Evolutionary conservation across 1,284 basidiomycete species (phyloP).

Genomic region (Peniophora sp.): DNA sequence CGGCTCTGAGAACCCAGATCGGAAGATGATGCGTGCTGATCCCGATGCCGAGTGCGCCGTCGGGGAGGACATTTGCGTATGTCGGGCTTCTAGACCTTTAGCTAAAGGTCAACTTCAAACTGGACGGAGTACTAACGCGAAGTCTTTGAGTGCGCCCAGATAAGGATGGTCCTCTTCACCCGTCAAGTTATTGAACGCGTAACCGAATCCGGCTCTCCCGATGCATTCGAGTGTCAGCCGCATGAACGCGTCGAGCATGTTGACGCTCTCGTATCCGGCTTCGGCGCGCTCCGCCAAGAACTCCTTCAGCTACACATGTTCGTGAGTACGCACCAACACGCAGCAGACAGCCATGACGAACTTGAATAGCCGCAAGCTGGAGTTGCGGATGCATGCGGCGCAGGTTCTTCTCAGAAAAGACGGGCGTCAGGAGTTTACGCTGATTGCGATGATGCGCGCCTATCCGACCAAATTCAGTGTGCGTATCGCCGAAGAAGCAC

Average conservation of each 20-base stretch:
- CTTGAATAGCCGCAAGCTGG: conserved; percentile 21
- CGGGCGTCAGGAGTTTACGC: conserved; percentile 24
- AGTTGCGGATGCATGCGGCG: conserved; percentile 25
- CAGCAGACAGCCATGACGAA: conserved; percentile 6
- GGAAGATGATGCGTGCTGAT: not conserved
- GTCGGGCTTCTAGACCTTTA: not conserved
- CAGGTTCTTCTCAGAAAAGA: conserved; percentile 24
- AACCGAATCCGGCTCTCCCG: conserved; percentile 29
- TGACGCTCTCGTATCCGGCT: conserved; percentile 16
- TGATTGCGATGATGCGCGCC: conserved; percentile 23
- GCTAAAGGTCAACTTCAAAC: not conserved
- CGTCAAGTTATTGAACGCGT: conserved; percentile 28
- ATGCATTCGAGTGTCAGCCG: conserved; percentile 31
- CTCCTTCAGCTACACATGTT: conserved; percentile 14
- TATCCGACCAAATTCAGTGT: conserved; percentile 3
- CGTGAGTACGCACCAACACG: not conserved
- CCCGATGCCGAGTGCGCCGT: conserved; percentile 3
- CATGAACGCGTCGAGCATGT: conserved; percentile 26
- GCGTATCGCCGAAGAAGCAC: not conserved
- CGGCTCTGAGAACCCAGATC: not conserved
- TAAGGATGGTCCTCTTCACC: conserved; percentile 18
- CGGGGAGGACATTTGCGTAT: conserved; percentile 1
- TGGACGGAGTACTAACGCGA: conserved; percentile 10
- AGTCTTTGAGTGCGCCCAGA: conserved; percentile 15
- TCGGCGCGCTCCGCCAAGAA: conserved; percentile 11